Base-by-base conservation (phyloP, 495 filamentous ascomycete species). In the Talaromyces adpressus region DNA sequence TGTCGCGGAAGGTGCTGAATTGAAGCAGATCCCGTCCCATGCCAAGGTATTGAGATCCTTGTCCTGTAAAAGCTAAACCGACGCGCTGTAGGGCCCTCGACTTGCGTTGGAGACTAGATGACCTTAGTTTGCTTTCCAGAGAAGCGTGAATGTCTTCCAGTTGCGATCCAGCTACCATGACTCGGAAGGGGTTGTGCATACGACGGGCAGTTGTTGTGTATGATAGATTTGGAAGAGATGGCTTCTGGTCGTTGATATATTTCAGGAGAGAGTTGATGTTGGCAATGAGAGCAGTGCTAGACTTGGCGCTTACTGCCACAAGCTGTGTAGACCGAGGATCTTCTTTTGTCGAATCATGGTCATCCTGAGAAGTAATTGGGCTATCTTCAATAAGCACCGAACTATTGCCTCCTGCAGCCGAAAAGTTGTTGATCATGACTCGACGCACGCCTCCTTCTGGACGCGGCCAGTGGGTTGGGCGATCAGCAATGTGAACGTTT, bases 181-280 rank as follows among this genome's bases (percentile, higher is more conserved):
- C 81, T 56, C 91, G 85, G 79, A 87, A 88, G 57, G 85, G 84
- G 70, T 92, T 87, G 65, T 93, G 91, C 16, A 89, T 84, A 18
- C 87, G 87, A 63, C 91, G 84, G 47, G 91, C 91, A 4, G 91
- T 94, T 1, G 88, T 91, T 5, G 90, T 91, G 72, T 94, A 96
- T 4, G 91, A 85, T 2, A 94, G 72, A 58, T 81, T 75, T 6
- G 77, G 70, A 8, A 62, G 8, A 20, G 5, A 29, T 5, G 8
- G 23, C 4, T 66, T 66, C 27, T 73, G 56, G 8, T 7, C 51
- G 9, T 74, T 66, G 11, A 79, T 29, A 53, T 70, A 72, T 7
- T 47, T 23, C 11, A 75, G 23, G 36, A 77, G 29, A 4, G 63
- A 56, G 49, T 75, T 57, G n/a, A 73, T 63, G 49, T 77, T 79